These are phyloP conservation scores for Fomes fomentarius DNA, from an alignment of 1,284 basidiomycete species.

Conservation along the genomic window DNA sequence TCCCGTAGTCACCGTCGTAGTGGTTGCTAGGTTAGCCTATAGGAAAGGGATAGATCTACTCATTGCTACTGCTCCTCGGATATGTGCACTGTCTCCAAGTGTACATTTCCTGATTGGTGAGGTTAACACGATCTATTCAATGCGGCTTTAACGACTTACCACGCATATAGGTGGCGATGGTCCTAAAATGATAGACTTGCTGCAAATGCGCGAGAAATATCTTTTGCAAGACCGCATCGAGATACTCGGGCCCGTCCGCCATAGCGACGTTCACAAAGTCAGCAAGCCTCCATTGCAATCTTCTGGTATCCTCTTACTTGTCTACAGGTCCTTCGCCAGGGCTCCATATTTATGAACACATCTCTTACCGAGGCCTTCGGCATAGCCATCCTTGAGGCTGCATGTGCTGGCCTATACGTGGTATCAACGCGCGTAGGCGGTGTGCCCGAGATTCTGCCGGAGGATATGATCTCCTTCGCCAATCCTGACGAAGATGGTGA, in stretches of 20 bases:
- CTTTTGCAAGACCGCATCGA: constrained; percentile 90
- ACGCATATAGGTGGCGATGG: constrained; percentile 56
- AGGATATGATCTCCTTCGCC: constrained; percentile 94
- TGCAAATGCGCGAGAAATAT: constrained; percentile 95
- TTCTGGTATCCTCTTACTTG: background rate
- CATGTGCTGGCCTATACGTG: constrained; percentile 92
- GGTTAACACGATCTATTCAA: constrained; percentile 21
- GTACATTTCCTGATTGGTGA: constrained; percentile 88
- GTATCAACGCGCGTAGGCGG: constrained; percentile 96
- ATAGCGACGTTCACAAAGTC: constrained; percentile 83
- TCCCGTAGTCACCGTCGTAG: constrained; percentile 84
- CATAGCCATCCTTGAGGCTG: constrained; percentile 95
- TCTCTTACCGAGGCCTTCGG: constrained; percentile 97
- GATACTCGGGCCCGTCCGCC: constrained; percentile 82
- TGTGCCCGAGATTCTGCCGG: constrained; percentile 92
- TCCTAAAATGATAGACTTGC: constrained; percentile 92
- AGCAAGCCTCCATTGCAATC: constrained; percentile 28
- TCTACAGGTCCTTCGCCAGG: constrained; percentile 75
- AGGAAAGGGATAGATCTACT: constrained; percentile 97
- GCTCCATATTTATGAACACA: constrained; percentile 94
- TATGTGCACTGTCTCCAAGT: constrained; percentile 84
- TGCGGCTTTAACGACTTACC: background rate
- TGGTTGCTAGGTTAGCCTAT: constrained; percentile 95
- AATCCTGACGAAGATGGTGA: constrained; percentile 82
- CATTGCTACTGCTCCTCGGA: constrained; percentile 87